phyloP scores from a whole-genome alignment of 371 early-diverging fungal genomes.

The Mucor saturninus region DNA sequence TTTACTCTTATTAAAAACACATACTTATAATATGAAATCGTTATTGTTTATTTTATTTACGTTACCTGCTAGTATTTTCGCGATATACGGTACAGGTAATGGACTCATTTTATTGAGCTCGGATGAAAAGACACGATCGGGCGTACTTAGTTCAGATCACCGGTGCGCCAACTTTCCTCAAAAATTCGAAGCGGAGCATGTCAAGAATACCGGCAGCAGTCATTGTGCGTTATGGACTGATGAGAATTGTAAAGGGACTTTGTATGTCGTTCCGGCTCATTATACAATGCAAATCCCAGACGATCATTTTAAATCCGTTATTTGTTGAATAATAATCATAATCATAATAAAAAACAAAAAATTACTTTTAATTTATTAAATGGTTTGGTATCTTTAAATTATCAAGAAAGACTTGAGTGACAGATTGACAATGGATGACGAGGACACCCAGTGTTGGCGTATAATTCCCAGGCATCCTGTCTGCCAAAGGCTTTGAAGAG shows the following conservation, averaged over 20 bases:
- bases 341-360: neutral
- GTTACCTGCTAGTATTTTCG: constrained; percentile 17
- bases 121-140: constrained; percentile 32
- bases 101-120: constrained; percentile 33
- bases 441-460: constrained; percentile 18
- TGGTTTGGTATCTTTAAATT: constrained; percentile 9
- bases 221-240: constrained; percentile 50
- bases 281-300: constrained; percentile 39
- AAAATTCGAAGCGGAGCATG: constrained; percentile 32
- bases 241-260: constrained; percentile 32
- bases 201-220: constrained; percentile 38
- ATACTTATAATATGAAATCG: neutral
- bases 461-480: constrained; percentile 21
- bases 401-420: constrained; percentile 19
- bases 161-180: constrained; percentile 37
- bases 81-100: constrained; percentile 18
- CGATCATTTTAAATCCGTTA: constrained; percentile 30
- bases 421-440: constrained; percentile 10
- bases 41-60: constrained; percentile 5
- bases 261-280: constrained; percentile 49
- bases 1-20: neutral
- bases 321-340: constrained; percentile 10
- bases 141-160: constrained; percentile 39
- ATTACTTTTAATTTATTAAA: constrained; percentile 1
- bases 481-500: neutral